Evolutionary conservation across 2,329 filamentous ascomycete species (phyloP).

Genomic region (Cercospora sp.): DNA sequence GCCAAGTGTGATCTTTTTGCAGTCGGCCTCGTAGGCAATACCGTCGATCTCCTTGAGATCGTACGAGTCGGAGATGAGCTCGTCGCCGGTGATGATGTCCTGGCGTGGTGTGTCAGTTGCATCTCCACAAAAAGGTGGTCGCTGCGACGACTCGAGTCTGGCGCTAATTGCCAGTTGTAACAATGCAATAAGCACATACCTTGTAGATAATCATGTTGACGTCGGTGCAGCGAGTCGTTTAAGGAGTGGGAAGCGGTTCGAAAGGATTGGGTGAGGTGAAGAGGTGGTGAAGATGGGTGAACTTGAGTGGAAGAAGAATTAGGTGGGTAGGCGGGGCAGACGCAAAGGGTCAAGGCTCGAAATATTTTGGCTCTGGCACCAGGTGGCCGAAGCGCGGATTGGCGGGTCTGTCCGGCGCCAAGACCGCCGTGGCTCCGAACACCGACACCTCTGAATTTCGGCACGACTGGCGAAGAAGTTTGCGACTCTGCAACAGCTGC

Average conservation of each 20-base stretch:
- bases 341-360: background rate
- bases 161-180: background rate
- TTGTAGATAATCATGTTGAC: conserved; percentile 61
- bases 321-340: conserved; percentile 8
- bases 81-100: conserved; percentile 88
- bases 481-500: conserved; percentile 21
- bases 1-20: conserved; percentile 81
- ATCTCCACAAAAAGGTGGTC: conserved; percentile 7
- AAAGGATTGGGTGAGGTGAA: conserved; percentile 18
- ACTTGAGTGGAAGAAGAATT: conserved; percentile 7
- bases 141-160: conserved; percentile 13
- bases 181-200: conserved; percentile 43
- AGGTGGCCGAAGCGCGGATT: background rate
- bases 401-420: background rate
- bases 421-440: background rate
- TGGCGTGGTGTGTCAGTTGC: conserved; percentile 44
- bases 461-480: background rate
- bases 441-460: background rate
- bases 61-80: conserved; percentile 96
- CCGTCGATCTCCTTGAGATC: conserved; percentile 77
- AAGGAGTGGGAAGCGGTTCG: conserved; percentile 14
- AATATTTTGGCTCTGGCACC: background rate
- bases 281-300: conserved; percentile 9
- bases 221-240: conserved; percentile 25
- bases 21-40: conserved; percentile 86